Conservation (phyloP, 2,329 filamentous ascomycete species). For the Botrytis aclada region DNA sequence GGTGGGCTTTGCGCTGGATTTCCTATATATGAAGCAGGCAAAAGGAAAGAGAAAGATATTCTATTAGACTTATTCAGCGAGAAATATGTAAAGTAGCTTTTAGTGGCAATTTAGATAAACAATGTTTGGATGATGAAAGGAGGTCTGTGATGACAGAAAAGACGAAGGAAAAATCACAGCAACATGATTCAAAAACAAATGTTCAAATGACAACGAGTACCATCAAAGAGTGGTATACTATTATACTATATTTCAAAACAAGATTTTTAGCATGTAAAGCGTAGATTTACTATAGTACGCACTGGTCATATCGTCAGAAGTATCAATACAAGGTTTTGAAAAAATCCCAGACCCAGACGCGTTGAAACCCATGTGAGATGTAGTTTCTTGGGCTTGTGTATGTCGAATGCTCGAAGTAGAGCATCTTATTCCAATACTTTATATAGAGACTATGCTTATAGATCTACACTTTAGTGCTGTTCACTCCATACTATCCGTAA, state of each 20-base stretch:
- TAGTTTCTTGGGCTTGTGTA: too few species aligned
- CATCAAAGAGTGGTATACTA: not conserved
- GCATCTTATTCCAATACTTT: not conserved
- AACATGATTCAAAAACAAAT: not conserved
- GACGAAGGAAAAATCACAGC: not conserved
- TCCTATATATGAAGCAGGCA: not conserved
- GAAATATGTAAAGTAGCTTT: rapidly evolving
- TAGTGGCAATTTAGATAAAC: not conserved
- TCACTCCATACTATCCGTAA: not conserved
- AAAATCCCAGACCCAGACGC: not conserved
- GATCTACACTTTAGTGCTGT: not conserved
- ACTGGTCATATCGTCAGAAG: not conserved
- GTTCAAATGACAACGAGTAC: not conserved
- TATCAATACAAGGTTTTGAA: not conserved
- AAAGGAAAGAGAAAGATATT: not conserved
- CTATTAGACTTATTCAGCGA: not conserved
- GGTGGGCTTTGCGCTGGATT: not conserved
- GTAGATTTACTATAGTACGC: not conserved
- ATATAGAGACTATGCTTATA: not conserved
- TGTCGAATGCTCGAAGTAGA: not conserved
- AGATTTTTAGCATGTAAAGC: not conserved
- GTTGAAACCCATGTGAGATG: not conserved
- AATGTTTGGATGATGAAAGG: not conserved
- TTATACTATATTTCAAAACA: not conserved
- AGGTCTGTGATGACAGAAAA: not conserved